Percentiles rank a stretch among this genome's conserved stretches.
phyloP scores from a whole-genome alignment of 371 early-diverging fungal genomes.

The Apophysomyces trapeziformis region DNA sequence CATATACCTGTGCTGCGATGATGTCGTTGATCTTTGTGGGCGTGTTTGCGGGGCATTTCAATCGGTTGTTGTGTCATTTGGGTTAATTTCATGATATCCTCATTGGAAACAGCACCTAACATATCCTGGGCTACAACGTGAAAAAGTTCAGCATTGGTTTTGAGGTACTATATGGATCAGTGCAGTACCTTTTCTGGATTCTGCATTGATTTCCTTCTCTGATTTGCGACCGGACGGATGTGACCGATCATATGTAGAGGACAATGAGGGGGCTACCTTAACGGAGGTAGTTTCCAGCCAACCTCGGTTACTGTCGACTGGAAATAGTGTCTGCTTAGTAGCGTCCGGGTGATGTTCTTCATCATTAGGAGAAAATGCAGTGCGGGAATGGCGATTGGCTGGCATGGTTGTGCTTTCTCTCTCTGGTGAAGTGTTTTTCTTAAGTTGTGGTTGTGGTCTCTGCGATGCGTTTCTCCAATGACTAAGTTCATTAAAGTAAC shows the following conservation, averaged over 20 bases:
- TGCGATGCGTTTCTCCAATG: constrained; percentile 31
- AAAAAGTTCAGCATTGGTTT: not conserved
- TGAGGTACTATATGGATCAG: not conserved
- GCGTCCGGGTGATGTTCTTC: constrained; percentile 8
- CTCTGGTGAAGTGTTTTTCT: not conserved
- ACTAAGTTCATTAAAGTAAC: constrained; percentile 27
- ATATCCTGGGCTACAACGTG: constrained; percentile 30
- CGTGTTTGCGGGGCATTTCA: constrained; percentile 18
- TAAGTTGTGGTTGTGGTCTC: constrained; percentile 15
- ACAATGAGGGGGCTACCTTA: not conserved
- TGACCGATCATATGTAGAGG: not conserved
- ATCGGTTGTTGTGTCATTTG: constrained; percentile 34
- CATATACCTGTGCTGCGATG: constrained; percentile 1
- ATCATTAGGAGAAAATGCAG: constrained; percentile 1
- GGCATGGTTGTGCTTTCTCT: not conserved
- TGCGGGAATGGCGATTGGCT: not conserved
- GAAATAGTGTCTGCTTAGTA: constrained; percentile 9
- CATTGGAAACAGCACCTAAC: constrained; percentile 44
- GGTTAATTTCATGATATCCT: constrained; percentile 46
- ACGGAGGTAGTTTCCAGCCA: constrained; percentile 24
- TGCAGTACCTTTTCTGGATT: constrained; percentile 22
- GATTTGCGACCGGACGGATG: not conserved
- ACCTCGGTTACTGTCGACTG: constrained; percentile 19
- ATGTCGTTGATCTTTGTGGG: constrained; percentile 7
- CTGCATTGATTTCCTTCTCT: constrained; percentile 8